Base-by-base conservation (phyloP, 371 early-diverging fungal species). In the Mortierella sp. region DNA sequence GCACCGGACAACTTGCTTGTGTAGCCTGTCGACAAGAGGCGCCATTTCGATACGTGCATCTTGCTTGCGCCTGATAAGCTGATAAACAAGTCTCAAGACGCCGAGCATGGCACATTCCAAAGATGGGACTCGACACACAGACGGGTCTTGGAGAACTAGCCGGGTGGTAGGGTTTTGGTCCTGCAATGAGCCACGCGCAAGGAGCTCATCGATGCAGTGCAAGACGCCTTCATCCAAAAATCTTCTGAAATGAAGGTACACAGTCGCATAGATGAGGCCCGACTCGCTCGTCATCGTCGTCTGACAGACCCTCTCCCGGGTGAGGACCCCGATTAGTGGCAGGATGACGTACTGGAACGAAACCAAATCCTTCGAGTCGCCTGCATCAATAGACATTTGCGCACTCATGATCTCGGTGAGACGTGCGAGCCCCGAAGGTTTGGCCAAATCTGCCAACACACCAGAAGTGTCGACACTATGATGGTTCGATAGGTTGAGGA, bases 401-500 rank as follows among this genome's bases (percentile, higher is more conserved):
- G 5, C 50, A 8, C 15, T 26, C 46, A 79, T 17, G 14, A 79
- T 72, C 0, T 68, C 72, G n/a, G 39, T 63, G 26, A 79, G 43
- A 4, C 50, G 52, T 1, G 23, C 19, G 3, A 50, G 19, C 0
- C 79, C 79, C 0, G 21, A 2, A 7, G 11, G 19, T 2, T 69
- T 63, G 4, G 79, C 43, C 44, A 79, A 24, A 27, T 39, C 60
- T 0, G 42, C 17, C 21, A 79, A 21, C 17, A 72, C 37, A 17
- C 65, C 64, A 2, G 73, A 55, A 0, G 64, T 79, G 50, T 79
- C 79, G 51, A 61, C 62, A 0, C 23, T 52, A 42, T 79, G 79
- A 34, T 79, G 79, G 50, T 79, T 73, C 6, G 79, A 79, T 1
- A 79, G 50, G 49, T 79, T 79, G 24, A 79, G 31, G 0, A 79